Conservation (phyloP, 2,329 filamentous ascomycete genomes). For the Xenoacremonium recifei region DNA sequence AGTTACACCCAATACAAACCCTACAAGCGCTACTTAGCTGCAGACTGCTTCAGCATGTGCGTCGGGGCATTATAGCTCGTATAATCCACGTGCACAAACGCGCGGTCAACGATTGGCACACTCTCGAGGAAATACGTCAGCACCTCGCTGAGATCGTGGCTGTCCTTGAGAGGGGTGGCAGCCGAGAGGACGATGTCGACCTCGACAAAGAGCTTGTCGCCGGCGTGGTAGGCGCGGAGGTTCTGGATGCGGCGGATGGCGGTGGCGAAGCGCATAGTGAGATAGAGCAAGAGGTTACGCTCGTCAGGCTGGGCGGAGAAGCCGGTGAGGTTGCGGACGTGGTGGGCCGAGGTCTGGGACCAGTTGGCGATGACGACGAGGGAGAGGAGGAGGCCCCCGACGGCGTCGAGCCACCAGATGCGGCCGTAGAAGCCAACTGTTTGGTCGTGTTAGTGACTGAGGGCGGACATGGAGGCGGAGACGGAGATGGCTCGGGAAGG, state of each 20-base stretch:
- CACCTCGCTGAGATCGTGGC: constrained; percentile 74
- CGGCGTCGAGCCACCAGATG: constrained; percentile 81
- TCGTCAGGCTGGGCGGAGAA: constrained; percentile 78
- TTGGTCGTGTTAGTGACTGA: constrained; percentile 3
- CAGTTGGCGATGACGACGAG: constrained; percentile 78
- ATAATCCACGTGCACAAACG: constrained; percentile 68
- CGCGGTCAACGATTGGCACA: constrained; percentile 73
- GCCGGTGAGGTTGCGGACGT: constrained; percentile 79
- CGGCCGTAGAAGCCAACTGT: constrained; percentile 69
- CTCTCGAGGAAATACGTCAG: constrained; percentile 84
- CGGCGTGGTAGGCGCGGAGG: constrained; percentile 79
- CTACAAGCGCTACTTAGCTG: constrained; percentile 19
- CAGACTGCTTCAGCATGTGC: constrained; percentile 46
- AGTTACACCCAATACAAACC: no score
- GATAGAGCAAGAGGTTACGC: constrained; percentile 81
- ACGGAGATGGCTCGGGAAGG: no score
- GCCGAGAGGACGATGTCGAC: constrained; percentile 84
- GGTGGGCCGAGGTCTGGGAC: constrained; percentile 69
- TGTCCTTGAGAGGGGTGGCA: constrained; percentile 71
- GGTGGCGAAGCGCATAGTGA: constrained; percentile 91
- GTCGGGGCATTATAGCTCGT: constrained; percentile 61
- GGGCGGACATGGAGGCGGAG: background rate
- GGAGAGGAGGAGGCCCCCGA: constrained; percentile 77
- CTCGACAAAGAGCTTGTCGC: constrained; percentile 78
- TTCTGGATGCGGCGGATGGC: constrained; percentile 85